These are phyloP conservation scores for Eimeria falciformis DNA, from an alignment of 169 alveolate species.

Conservation along the genomic window DNA sequence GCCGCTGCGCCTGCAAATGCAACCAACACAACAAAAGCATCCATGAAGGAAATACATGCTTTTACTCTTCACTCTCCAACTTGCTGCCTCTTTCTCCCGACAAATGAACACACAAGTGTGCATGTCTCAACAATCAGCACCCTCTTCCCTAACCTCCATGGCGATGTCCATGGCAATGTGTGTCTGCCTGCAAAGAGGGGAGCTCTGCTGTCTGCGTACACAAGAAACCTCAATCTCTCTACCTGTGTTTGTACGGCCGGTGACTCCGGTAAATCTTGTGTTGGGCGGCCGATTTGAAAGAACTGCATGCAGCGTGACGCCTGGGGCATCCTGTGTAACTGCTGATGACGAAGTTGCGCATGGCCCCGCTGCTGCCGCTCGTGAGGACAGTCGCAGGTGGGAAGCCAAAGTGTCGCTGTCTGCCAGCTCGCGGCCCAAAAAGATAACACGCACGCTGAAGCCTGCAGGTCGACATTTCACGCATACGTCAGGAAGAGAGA, in stretches of 20 bases:
- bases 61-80: no score
- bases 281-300: constrained; percentile 58
- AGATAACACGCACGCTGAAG: constrained; percentile 67
- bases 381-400: constrained; percentile 54
- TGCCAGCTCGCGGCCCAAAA: constrained; percentile 64
- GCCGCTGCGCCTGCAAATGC: constrained; percentile 40
- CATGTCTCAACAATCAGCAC: not conserved
- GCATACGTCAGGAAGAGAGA: no score
- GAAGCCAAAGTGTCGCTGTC: constrained; percentile 58
- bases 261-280: not conserved
- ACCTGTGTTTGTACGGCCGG: constrained; percentile 42
- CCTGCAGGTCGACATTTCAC: constrained; percentile 32
- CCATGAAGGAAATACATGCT: no score
- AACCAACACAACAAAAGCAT: not conserved
- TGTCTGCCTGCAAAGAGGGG: no score
- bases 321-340: constrained; percentile 5
- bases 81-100: no score
- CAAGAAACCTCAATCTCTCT: no score
- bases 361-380: constrained; percentile 61
- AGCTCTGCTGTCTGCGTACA: not conserved
- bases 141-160: no score
- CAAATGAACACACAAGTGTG: not conserved
- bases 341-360: constrained; percentile 49
- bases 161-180: no score
- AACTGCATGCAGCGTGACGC: constrained; percentile 60